These are phyloP conservation scores for Nelumbo lutea DNA, from an alignment of 164 flowering plant genomes.

Conservation along the genomic window DNA sequence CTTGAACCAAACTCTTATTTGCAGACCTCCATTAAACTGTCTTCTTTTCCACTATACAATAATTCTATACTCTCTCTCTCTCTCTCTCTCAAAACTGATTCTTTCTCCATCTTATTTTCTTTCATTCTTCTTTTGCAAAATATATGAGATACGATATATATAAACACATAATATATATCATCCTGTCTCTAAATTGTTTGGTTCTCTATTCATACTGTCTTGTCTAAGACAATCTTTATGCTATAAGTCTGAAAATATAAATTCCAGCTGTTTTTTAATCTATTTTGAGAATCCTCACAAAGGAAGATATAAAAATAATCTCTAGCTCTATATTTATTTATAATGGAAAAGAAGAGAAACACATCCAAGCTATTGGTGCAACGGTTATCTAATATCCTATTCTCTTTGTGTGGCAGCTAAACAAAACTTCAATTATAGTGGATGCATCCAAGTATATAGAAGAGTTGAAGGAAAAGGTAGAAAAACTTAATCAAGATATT, in stretches of 20 bases:
- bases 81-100: background rate
- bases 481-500: slow-evolving; percentile 61
- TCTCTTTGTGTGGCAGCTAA: slow-evolving; percentile 34
- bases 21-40: background rate
- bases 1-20: background rate
- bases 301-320: background rate
- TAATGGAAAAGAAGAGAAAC: background rate
- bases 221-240: background rate
- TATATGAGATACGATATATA: too few relatives aligned
- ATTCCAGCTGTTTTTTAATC: background rate
- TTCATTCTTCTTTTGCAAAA: background rate
- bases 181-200: too few relatives aligned
- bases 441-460: slow-evolving; percentile 82
- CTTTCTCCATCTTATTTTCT: background rate
- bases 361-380: slow-evolving; percentile 2
- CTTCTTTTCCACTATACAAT: background rate
- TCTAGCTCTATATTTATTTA: background rate
- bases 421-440: slow-evolving; percentile 58
- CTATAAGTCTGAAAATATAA: background rate
- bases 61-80: background rate
- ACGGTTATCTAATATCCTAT: background rate
- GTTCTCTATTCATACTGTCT: too few relatives aligned
- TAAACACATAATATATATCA: too few relatives aligned
- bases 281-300: background rate
- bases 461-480: slow-evolving; percentile 75